Base-by-base conservation (phyloP, 2,329 filamentous ascomycete species). In the Fusarium caatingaense region DNA sequence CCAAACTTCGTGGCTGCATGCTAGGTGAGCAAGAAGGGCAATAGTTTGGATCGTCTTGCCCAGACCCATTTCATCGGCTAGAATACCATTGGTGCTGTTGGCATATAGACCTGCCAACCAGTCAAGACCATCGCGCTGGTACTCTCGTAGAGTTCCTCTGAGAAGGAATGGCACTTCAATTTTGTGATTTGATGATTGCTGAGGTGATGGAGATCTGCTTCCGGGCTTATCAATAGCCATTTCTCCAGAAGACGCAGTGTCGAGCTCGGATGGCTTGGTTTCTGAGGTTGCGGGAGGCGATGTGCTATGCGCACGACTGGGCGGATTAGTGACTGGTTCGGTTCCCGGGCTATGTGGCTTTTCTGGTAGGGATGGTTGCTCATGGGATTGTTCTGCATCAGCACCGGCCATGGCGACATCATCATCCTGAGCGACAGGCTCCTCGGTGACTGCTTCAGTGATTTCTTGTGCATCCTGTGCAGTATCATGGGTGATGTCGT, bases 41-140 rank as follows among this genome's bases (percentile, higher is more conserved):
- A 99, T 99, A 1, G 96, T 99, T 78, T 99, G 96, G 48, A 99
- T 98, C 0, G 96, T 99, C 81, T 99, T 99, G 11, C 96, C 96
- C 5, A 99, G 87, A 69, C 96, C 96, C 96, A 99, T 99, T 78
- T 99, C 96, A 77, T 99, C 97, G 2, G 96, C 96, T 21, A 99
- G 84, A 57, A 99, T 99, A 23, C 96, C 96, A 76, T 98, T 99
- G 27, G 95, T 97, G 68, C 92, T 91, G 69, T 96, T 97, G 18
- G 91, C 91, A 78, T 99, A 98, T 2, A 99, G 86, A 1, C 94
- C 93, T 4, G 94, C 94, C 48, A 99, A 89, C 96, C 96, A 99
- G 78, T 99, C 96, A 10, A 99, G 83, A n/a, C 96, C 97, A 76
- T 93, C 93, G 76, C 98, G 96, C 74, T 99, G 96, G 76, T 99